These are phyloP conservation scores for Leccinellum luteum DNA, from an alignment of 768 basidiomycete genomes.

Conservation along the genomic window DNA sequence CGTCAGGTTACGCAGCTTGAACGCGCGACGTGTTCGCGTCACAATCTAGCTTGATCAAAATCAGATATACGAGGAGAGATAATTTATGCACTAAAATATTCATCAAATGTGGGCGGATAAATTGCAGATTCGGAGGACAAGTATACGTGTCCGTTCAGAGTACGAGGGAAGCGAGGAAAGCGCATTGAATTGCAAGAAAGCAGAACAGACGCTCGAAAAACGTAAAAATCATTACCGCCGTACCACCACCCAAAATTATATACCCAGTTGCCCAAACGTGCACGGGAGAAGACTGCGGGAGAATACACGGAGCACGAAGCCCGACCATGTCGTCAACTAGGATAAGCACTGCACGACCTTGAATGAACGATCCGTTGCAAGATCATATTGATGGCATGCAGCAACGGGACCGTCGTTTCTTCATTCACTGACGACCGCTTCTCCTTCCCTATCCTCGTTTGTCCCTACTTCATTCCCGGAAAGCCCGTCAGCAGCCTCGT, in stretches of 20 bases:
- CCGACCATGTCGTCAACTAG: conserved; percentile 12
- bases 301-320: conserved; percentile 19
- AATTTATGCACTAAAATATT: background rate
- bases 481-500: conserved; percentile 22
- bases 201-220: background rate
- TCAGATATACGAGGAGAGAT: background rate
- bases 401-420: conserved; percentile 19
- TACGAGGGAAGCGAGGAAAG: background rate
- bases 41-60: background rate
- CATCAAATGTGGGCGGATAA: background rate
- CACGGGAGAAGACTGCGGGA: conserved; percentile 2
- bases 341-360: background rate
- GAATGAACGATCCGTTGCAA: background rate
- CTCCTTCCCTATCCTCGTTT: conserved; percentile 13
- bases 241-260: background rate
- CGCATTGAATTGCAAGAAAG: background rate
- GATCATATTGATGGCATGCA: background rate
- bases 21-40: too few relatives aligned
- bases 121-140: background rate
- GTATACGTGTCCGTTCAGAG: background rate
- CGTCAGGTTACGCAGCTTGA: too few relatives aligned
- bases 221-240: background rate
- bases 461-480: conserved; percentile 20
- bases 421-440: conserved; percentile 9
- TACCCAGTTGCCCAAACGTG: background rate